A percentile compares a stretch with the other conserved stretches of the same genome.
phyloP scores from a whole-genome alignment of 176 grass and related monocot genomes.

The Triticum timopheevii region DNA sequence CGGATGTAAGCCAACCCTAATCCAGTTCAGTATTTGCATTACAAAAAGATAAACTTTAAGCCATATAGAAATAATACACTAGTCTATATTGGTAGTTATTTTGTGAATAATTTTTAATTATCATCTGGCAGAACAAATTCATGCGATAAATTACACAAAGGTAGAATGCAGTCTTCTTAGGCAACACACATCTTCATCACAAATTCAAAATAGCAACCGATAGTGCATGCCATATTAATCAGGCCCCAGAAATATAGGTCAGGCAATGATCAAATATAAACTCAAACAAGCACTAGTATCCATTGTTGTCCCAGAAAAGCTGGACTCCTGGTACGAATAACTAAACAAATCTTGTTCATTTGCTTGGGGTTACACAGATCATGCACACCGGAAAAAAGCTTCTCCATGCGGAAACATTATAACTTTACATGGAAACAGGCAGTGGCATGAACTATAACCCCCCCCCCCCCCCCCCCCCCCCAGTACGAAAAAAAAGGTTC shows the following conservation, averaged over 20 bases:
- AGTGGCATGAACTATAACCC: not conserved
- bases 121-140: not conserved
- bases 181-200: not conserved
- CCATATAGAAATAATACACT: not conserved
- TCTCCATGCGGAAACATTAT: not conserved
- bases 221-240: not conserved
- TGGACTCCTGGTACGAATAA: not conserved
- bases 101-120: not conserved
- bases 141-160: not conserved
- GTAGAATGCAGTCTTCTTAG: not conserved
- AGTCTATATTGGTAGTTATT: not conserved
- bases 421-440: not conserved
- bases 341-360: not conserved
- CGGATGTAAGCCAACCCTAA: not conserved
- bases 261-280: not conserved
- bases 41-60: not conserved
- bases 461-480: not conserved
- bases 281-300: not conserved
- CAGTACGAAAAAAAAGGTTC: not conserved
- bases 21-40: not conserved
- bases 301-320: not conserved
- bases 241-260: not conserved
- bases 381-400: not conserved
- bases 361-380: not conserved
- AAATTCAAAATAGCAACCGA: not conserved